Base-by-base conservation (phyloP, 2,329 filamentous ascomycete species). In the Phyllosticta citrichinensis region DNA sequence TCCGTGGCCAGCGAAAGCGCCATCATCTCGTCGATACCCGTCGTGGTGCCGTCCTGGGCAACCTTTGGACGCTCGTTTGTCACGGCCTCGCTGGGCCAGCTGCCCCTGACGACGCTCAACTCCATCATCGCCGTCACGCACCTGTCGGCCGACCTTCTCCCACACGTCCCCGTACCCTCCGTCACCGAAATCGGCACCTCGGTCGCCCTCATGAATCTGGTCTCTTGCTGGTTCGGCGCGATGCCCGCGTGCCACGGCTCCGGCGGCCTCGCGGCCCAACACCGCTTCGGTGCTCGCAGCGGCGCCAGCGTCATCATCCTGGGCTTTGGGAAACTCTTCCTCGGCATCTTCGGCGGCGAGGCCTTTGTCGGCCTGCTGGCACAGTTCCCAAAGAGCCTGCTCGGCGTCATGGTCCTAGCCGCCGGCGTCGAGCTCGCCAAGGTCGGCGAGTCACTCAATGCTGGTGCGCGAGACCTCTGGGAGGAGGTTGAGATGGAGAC, bases 231-330 rank as follows among this genome's bases (percentile, higher is more conserved):
- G 89, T 95, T 96, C 68, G 92, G 92, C 55, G 88, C 88, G 5
- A 97, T 97, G 94, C 94, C 93, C 2, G 86, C 94, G 3, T 97
- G 94, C 70, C 94, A 97, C 71, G 93, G 93, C 5, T 91, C 91
- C 0, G 93, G 93, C 2, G 93, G 93, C 0, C 79, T 97, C 0
- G 94, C 94, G 5, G 94, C 88, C 0, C 93, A 97, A 71, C 90
- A 91, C 72, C 85, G 91, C 4, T 97, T 97, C 66, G 93, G 93
- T 0, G 92, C 93, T 4, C 86, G 93, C 55, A 95, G 89, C 62
- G 93, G 93, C 10, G 85, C 90, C 0, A 91, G 87, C 66, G 82
- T 97, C 63, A 84, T 97, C 58, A 71, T 96, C 24, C 82, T 97
- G 0, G 93, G 93, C 0, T 54, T 83, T 0, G 75, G 88, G 63